These are phyloP conservation scores for Grosmannia huntii DNA, from an alignment of 2,329 filamentous ascomycete genomes.

Conservation along the genomic window DNA sequence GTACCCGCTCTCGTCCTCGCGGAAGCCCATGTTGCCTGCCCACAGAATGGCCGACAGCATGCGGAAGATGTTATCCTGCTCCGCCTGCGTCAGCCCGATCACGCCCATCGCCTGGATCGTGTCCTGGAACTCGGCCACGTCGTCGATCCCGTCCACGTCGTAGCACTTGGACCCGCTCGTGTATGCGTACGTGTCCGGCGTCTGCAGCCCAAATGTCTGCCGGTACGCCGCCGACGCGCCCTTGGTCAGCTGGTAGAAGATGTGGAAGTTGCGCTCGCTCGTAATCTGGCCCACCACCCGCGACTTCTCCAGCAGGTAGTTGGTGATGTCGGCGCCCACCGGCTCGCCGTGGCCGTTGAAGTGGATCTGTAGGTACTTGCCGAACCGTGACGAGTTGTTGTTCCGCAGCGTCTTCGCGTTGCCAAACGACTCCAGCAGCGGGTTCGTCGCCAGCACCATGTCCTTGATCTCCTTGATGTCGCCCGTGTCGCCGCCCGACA, in stretches of 20 bases:
- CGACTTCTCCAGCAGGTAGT: conserved; percentile 92
- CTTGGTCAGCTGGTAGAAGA: conserved; percentile 98
- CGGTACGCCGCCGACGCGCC: conserved; percentile 78
- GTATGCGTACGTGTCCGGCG: conserved; percentile 85
- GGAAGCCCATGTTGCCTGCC: conserved; percentile 88
- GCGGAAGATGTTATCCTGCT: conserved; percentile 94
- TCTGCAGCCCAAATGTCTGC: conserved; percentile 79
- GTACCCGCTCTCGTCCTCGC: conserved; percentile 80
- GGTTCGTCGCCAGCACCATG: conserved; percentile 98
- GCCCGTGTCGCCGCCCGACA: conserved; percentile 63
- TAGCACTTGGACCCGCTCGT: conserved; percentile 90
- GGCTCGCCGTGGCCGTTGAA: conserved; percentile 89
- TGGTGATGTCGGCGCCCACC: conserved; percentile 93
- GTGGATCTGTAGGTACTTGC: conserved; percentile 94
- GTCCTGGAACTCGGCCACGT: conserved; percentile 76
- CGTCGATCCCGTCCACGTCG: conserved; percentile 89
- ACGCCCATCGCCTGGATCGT: conserved; percentile 90
- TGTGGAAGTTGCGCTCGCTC: conserved; percentile 97
- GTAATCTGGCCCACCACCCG: conserved; percentile 88
- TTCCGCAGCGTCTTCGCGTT: conserved; percentile 97
- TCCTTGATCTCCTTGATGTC: conserved; percentile 97
- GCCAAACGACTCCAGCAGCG: conserved; percentile 90
- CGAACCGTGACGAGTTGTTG: conserved; percentile 97
- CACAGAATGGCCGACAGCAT: conserved; percentile 87
- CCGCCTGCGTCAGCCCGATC: conserved; percentile 74